phyloP scores from a whole-genome alignment of 2,329 filamentous ascomycete species.

The Knoxdaviesia proteae region DNA sequence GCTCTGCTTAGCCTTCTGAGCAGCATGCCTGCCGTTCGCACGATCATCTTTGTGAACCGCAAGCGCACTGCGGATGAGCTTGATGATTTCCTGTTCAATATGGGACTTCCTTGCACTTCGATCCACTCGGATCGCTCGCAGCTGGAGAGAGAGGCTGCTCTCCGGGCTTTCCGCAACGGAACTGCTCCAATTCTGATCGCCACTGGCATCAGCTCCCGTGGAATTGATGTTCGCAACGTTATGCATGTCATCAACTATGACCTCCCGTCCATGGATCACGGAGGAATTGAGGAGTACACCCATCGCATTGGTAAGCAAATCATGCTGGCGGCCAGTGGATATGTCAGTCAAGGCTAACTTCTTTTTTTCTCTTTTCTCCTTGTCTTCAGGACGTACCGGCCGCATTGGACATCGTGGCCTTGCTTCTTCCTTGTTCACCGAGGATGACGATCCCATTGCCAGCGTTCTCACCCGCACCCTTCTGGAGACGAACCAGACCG shows the following conservation, averaged over 20 bases:
- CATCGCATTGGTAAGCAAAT: conserved; percentile 64
- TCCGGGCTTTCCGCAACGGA: conserved; percentile 66
- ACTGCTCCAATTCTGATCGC: conserved; percentile 62
- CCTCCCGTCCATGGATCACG: conserved; percentile 49
- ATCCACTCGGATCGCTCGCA: conserved; percentile 81
- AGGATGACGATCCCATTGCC: conserved; percentile 52
- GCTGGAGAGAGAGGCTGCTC: conserved; percentile 73
- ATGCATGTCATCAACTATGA: conserved; percentile 91
- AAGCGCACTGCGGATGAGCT: conserved; percentile 61
- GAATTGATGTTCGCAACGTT: conserved; percentile 72
- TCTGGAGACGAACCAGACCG: conserved; percentile 52
- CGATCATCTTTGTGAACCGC: conserved; percentile 76
- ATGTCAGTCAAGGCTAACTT: too few relatives aligned
- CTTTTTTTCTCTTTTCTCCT: too few relatives aligned
- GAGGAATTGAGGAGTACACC: conserved; percentile 84
- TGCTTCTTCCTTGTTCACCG: conserved; percentile 76
- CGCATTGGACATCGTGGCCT: conserved; percentile 76
- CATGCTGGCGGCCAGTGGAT: too few relatives aligned
- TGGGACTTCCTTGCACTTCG: conserved; percentile 59
- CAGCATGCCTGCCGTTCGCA: conserved; percentile 50
- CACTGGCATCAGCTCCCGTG: conserved; percentile 71
- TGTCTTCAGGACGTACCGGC: conserved; percentile 55
- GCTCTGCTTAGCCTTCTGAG: conserved; percentile 53
- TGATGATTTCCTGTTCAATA: conserved; percentile 74
- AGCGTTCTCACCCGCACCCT: conserved; percentile 60